Conservation (phyloP, 495 filamentous ascomycete species). For the Penicillium coffeae region DNA sequence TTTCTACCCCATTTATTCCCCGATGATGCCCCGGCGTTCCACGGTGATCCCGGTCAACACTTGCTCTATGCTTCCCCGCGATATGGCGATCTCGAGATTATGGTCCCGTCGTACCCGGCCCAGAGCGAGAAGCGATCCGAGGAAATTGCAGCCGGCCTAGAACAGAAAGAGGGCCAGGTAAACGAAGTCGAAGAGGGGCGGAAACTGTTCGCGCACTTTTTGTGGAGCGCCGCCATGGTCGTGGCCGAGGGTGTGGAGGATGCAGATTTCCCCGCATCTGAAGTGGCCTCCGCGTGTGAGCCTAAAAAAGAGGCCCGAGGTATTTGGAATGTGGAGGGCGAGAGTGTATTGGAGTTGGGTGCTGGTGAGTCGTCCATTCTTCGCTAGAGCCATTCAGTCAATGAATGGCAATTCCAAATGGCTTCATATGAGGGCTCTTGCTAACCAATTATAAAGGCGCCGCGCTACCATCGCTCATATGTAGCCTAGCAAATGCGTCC, state of each 20-base stretch:
- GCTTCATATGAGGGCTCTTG: too few species aligned
- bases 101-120: slow-evolving; percentile 37
- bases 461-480: slow-evolving; percentile 68
- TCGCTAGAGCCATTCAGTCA: too few species aligned
- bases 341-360: slow-evolving; percentile 57
- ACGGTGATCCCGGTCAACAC: slow-evolving; percentile 65
- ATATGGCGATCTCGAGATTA: slow-evolving; percentile 50
- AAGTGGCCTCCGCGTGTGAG: not conserved
- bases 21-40: slow-evolving; percentile 67
- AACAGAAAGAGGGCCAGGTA: slow-evolving; percentile 12
- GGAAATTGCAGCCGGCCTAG: slow-evolving; percentile 15
- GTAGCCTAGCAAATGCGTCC: slow-evolving; percentile 58
- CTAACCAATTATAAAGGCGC: too few species aligned
- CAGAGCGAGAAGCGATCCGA: slow-evolving; percentile 20
- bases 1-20: slow-evolving; percentile 70
- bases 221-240: slow-evolving; percentile 80
- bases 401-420: too few species aligned
- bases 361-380: slow-evolving; percentile 48
- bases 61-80: slow-evolving; percentile 64
- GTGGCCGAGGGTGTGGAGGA: slow-evolving; percentile 66
- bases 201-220: slow-evolving; percentile 72
- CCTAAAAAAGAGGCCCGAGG: slow-evolving; percentile 9
- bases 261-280: slow-evolving; percentile 12
- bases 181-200: slow-evolving; percentile 50
- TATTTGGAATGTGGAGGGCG: slow-evolving; percentile 49